Conservation (phyloP, 768 basidiomycete genomes). For the Lyophyllum shimeji region DNA sequence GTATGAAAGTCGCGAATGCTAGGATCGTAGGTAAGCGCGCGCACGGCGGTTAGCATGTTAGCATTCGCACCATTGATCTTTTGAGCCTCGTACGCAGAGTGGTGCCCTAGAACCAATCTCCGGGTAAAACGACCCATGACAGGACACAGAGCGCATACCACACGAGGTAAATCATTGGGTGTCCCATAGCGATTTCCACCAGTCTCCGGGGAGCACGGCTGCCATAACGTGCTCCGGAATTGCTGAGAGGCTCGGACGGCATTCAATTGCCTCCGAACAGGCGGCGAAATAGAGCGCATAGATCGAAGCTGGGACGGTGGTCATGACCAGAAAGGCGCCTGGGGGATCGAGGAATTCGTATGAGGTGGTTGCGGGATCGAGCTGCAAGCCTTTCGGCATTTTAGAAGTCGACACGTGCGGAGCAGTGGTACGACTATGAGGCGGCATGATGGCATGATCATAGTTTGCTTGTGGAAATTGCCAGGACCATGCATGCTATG, state of each 20-base stretch:
- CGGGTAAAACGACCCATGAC: constrained; percentile 79
- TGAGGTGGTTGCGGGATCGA: constrained; percentile 68
- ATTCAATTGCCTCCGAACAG: constrained; percentile 73
- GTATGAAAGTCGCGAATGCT: constrained; percentile 89
- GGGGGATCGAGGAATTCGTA: constrained; percentile 86
- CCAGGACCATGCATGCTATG: too few relatives aligned
- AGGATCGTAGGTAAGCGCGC: constrained; percentile 1
- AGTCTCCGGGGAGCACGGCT: constrained; percentile 47
- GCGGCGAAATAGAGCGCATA: constrained; percentile 77
- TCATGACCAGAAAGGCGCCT: constrained; percentile 68
- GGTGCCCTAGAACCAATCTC: constrained; percentile 69
- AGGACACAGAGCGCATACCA: constrained; percentile 90
- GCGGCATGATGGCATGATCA: too few relatives aligned
- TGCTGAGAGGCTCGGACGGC: constrained; percentile 51
- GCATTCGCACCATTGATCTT: constrained; percentile 84
- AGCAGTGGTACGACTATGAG: too few relatives aligned
- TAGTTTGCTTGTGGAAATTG: too few relatives aligned
- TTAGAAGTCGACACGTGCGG: constrained; percentile 18
- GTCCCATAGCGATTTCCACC: constrained; percentile 84
- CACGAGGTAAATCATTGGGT: constrained; percentile 72
- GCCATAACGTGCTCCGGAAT: constrained; percentile 43
- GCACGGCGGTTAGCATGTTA: neutral
- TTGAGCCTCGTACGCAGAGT: constrained; percentile 81
- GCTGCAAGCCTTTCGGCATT: constrained; percentile 12
- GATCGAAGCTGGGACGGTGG: constrained; percentile 67